Conservation (phyloP, 1,284 basidiomycete genomes). For the Ustilago tritici region DNA sequence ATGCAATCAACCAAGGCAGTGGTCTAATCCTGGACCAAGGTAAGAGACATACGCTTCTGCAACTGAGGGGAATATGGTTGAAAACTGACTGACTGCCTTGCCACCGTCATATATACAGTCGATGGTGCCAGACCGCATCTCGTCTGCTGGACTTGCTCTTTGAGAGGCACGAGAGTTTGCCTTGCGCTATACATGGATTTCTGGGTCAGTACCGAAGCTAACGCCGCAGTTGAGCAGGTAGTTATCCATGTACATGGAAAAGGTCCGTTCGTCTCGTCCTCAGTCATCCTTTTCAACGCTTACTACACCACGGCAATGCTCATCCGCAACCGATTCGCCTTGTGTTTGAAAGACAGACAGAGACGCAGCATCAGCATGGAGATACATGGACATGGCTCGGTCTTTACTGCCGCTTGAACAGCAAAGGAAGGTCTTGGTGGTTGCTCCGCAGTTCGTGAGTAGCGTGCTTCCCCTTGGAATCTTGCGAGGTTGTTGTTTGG, state of each 20-base stretch:
- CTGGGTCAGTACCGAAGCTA: too few species aligned
- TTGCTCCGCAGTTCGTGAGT: constrained; percentile 32
- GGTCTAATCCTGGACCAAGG: neutral
- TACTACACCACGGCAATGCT: too few species aligned
- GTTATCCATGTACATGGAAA: constrained; percentile 29
- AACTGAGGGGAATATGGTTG: neutral
- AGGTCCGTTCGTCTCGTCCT: constrained; percentile 7
- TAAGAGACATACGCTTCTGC: neutral
- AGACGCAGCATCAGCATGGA: constrained; percentile 11
- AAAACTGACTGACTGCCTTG: too few species aligned
- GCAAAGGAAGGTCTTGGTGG: constrained; percentile 4
- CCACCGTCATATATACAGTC: neutral
- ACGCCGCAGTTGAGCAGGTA: constrained; percentile 18
- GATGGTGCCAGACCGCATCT: constrained; percentile 1
- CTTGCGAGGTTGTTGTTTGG: too few species aligned
- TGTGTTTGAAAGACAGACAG: constrained; percentile 8
- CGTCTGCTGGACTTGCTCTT: constrained; percentile 9
- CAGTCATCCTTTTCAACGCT: too few species aligned
- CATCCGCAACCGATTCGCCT: neutral
- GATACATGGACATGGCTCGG: constrained; percentile 19
- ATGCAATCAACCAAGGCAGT: neutral
- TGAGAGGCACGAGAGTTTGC: neutral
- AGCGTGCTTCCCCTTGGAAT: neutral
- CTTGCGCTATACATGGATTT: constrained; percentile 10
- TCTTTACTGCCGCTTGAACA: neutral